Evolutionary conservation across 2,329 filamentous ascomycete species (phyloP).

Genomic region (Stachybotrys chlorohalonatus): DNA sequence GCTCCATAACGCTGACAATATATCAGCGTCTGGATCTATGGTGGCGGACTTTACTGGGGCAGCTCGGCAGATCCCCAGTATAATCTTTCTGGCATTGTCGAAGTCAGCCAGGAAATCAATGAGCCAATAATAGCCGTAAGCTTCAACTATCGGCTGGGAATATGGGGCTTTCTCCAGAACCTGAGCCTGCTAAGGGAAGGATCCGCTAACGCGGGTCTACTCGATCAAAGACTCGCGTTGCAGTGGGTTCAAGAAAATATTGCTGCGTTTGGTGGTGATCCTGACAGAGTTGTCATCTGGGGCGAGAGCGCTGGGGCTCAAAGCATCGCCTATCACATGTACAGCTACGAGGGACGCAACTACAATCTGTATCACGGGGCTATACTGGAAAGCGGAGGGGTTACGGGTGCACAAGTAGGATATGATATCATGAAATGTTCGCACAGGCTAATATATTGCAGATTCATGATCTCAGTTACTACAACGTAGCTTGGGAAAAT

Average conservation of each 20-base stretch:
- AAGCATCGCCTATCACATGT: conserved; percentile 36
- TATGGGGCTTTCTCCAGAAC: conserved; percentile 44
- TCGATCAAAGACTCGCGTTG: conserved; percentile 39
- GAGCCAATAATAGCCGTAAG: conserved; percentile 45
- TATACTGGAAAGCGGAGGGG: conserved; percentile 42
- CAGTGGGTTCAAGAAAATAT: conserved; percentile 47
- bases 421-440: not conserved
- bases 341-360: conserved; percentile 46
- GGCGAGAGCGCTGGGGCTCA: conserved; percentile 34
- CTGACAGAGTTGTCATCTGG: conserved; percentile 36
- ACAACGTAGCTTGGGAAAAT: conserved; percentile 15
- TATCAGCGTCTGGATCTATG: conserved; percentile 44
- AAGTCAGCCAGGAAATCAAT: conserved; percentile 38
- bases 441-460: conserved; percentile 6
- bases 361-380: conserved; percentile 45
- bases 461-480: conserved; percentile 16
- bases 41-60: conserved; percentile 44
- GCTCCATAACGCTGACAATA: not conserved
- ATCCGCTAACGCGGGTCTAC: conserved; percentile 38
- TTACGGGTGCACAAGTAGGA: not conserved
- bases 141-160: conserved; percentile 43
- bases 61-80: conserved; percentile 38
- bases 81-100: conserved; percentile 27
- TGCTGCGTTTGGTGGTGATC: conserved; percentile 38
- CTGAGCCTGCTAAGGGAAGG: conserved; percentile 30